Evolutionary conservation across 768 basidiomycete species (phyloP).

Genomic region (Phlegmacium glaucopus): DNA sequence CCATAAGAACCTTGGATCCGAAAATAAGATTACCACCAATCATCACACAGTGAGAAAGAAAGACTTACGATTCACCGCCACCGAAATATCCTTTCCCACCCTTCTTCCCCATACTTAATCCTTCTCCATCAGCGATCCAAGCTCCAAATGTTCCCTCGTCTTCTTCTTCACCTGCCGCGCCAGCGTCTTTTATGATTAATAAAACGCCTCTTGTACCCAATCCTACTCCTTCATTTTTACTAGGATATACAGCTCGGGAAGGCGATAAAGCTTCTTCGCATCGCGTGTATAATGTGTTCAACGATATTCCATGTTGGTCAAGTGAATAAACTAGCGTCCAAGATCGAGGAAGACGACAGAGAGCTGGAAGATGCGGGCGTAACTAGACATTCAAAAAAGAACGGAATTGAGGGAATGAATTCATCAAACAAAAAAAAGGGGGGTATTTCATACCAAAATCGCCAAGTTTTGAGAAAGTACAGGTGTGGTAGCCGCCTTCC

Average conservation of each 20-base stretch:
- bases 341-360: slow-evolving; percentile 61
- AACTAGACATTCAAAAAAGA: slow-evolving; percentile 41
- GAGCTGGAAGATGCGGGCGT: slow-evolving; percentile 67
- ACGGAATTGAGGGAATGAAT: background rate
- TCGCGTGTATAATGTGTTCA: slow-evolving; percentile 79
- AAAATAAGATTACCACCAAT: slow-evolving; percentile 1
- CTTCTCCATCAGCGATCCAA: slow-evolving; percentile 76
- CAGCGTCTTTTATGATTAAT: slow-evolving; percentile 28
- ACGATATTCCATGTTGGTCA: slow-evolving; percentile 92
- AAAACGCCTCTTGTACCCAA: too few relatives aligned
- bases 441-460: slow-evolving; percentile 46
- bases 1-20: slow-evolving; percentile 70
- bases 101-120: slow-evolving; percentile 35
- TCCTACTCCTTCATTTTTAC: slow-evolving; percentile 51
- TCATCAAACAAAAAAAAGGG: slow-evolving; percentile 1
- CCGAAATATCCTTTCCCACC: slow-evolving; percentile 77
- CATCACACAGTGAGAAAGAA: background rate
- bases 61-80: slow-evolving; percentile 77
- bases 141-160: slow-evolving; percentile 72
- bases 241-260: slow-evolving; percentile 41
- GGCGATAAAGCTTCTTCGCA: slow-evolving; percentile 38
- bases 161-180: slow-evolving; percentile 57
- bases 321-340: slow-evolving; percentile 94
- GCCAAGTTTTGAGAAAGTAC: slow-evolving; percentile 56
- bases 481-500: slow-evolving; percentile 49